Base-by-base conservation (phyloP, 73 alveolate genomes). In the Paramecium primaurelia region DNA sequence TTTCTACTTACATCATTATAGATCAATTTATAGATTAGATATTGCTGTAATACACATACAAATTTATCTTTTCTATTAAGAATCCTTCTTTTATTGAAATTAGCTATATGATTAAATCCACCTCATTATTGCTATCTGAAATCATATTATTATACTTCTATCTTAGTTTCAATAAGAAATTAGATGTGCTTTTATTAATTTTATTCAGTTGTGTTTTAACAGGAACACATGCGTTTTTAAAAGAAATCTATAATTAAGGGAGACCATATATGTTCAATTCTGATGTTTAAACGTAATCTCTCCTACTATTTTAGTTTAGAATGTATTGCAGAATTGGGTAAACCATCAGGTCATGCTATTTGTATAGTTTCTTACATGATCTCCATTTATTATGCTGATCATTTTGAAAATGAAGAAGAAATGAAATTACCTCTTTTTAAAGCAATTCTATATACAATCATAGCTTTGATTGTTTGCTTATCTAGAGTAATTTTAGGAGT, bases 331-430 rank as follows among this genome's bases (percentile, higher is more conserved):
- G 88, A 75, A 42, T 75, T 38, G 8, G 88, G 88, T 9, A 75
- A 75, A 75, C 88, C 88, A 10, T 75, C 88, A 30, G 88, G 88
- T 75, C 88, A 75, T 37, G 59, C 88, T 64, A 64, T 64, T 64
- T 64, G 84, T 34, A 64, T 64, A 3, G 47, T 64, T 4, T 64
- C 84, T 0, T 64, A 64, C 8, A 64, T 64, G 84, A 64, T 64
- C 8, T 64, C 84, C 11, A 2, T 64, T 28, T 64, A 64, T 28
- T 3, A 25, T 2, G 51, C 84, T 32, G 84, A 64, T 32, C 47
- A 12, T 64, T 64, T 28, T 34, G 84, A 64, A 14, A 64, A 64
- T 26, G 84, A 34, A 28, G 84, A 25, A 34, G 49, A 64, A 28
- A 64, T 64, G 84, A 64, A 64, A 28, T 6, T 64, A 6, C 84